Evolutionary conservation across 805 yeast species (phyloP), one percentile per base, ranked within the genome.

Genomic region (Candida andamanensis): DNA sequence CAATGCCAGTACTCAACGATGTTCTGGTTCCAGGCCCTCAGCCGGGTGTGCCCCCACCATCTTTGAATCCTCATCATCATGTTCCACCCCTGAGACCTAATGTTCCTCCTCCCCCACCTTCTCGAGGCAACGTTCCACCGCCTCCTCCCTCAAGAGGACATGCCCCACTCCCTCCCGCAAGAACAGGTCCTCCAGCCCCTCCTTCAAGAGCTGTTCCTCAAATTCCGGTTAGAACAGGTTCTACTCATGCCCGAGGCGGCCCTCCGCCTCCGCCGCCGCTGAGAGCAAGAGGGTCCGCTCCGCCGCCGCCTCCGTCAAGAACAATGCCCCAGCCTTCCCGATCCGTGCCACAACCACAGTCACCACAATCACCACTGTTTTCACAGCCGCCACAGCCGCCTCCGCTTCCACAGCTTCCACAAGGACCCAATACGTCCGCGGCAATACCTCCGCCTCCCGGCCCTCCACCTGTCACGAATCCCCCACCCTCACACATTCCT

Each of bases 81-180:
- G 33, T 34, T 24, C 20, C 36, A 19, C 17, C 27, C 6, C 37
- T 40, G 17, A 14, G 39, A 44, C 15, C 44, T 40, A 7, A 42
- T 17, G 41, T 29, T 35, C 40, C 36, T 9, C 57, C 57, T 5
- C 56, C 56, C 17, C 46, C 57, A n/a, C 50, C 52, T 2, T 36
- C 45, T 12, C 29, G 44, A 27, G 41, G 39, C 13, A 25, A 27
- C 24, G 42, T 26, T n/a, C 44, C 45, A 9, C 41, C 41, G 15
- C 36, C 42, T n/a, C 42, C 46, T 8, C 43, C 46, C 14, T 37
- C 38, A 20, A 36, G 37, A 28, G 35, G 37, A 17, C 40, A 39
- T 26, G 50, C 50, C 15, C 50, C 56, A 10, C 45, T 47, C 12
- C 44, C 50, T 11, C 52, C 57, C 6, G 40, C 48, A 9, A 36